Base-by-base conservation (phyloP, 345 rosid species). In the Heritiera fomes region DNA sequence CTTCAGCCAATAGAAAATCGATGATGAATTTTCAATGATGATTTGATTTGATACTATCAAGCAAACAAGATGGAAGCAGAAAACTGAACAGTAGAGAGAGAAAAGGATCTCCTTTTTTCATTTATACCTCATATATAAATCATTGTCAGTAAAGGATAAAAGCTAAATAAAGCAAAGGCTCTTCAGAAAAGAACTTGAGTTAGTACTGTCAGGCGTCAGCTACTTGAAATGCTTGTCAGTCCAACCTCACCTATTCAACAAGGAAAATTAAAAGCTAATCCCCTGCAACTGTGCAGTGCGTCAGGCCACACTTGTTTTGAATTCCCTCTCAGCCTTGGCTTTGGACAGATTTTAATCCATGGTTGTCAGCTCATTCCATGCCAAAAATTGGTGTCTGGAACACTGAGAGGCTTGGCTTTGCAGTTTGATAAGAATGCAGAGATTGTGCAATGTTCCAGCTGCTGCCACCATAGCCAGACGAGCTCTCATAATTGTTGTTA, bases 321-420 rank as follows among this genome's bases (percentile, higher is more conserved):
- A 49, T 14, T 18, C 18, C 32, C 58, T 23, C 23, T 47, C n/a
- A 45, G 50, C 58, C 58, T 72, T 30, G 17, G 63, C 43, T 65
- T 65, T 72, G 81, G 86, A 84, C 81, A 67, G 81, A 80, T 82
- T 82, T 67, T 43, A 4, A 67, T 46, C 38, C 58, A 47, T 20
- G 3, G 0, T 9, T 8, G 60, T 30, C 14, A 28, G 52, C 84
- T 94, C 93, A 92, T 84, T 94, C 98, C 86, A 89, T 87, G 47
- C 98, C 97, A 85, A 91, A 92, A 80, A 94, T 91, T 18, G 97
- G 95, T 45, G 94, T 91, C 92, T 91, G 97, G 83, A 90, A 89
- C 82, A 89, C 86, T 20, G 94, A 87, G 34, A 93, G 81, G 75
- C 79, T 89, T 7, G 92, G 78, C 88, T 94, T 93, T 71, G 88